These are phyloP conservation scores for Neonectria ditissima DNA, from an alignment of 2,329 filamentous ascomycete genomes.

Conservation along the genomic window DNA sequence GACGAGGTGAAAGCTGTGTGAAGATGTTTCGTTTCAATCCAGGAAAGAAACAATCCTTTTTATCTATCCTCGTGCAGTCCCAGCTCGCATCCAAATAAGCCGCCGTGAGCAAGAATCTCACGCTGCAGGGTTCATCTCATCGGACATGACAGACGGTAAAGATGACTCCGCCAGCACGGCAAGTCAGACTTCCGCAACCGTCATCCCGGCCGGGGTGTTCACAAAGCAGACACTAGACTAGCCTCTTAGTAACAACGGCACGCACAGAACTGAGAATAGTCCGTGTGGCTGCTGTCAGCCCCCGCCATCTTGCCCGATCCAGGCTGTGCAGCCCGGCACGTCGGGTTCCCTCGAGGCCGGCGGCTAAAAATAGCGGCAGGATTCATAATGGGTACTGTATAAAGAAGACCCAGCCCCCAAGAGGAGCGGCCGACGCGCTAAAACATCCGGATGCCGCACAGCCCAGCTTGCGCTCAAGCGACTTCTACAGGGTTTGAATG, in stretches of 20 bases:
- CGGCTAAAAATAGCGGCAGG: background rate
- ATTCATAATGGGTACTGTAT: background rate
- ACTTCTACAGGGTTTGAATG: background rate
- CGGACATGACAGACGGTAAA: no score
- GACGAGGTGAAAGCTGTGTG: background rate
- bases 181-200: constrained; percentile 6
- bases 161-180: constrained; percentile 1
- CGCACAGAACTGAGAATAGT: no score
- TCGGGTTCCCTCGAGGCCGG: background rate
- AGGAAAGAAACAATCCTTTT: background rate
- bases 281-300: background rate
- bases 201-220: background rate
- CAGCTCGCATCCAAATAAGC: no score
- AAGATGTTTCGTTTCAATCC: background rate
- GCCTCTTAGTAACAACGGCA: no score
- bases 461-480: background rate
- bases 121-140: background rate
- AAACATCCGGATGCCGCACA: background rate
- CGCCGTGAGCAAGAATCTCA: background rate
- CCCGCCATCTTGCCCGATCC: background rate
- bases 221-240: background rate
- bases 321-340: background rate
- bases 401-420: no score
- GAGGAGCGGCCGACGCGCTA: background rate
- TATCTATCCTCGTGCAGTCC: background rate